Evolutionary conservation across 768 basidiomycete species (phyloP).

Genomic region (Xerocomus potaroensis): DNA sequence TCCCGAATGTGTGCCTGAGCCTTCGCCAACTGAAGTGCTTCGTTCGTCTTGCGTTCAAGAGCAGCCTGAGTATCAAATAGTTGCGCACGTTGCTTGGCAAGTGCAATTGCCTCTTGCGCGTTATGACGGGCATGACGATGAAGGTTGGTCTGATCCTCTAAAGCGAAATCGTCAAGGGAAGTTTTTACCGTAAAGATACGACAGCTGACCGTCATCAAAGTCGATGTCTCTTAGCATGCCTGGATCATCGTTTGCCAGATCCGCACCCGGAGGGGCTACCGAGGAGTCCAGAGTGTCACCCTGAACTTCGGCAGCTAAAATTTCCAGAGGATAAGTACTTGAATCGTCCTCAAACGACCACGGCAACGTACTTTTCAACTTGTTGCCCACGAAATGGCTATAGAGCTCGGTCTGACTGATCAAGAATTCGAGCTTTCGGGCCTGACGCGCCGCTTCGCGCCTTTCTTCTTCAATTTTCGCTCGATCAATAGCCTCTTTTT

Average conservation of each 20-base stretch:
- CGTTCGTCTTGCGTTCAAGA: conserved; percentile 74
- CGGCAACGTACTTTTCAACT: conserved; percentile 71
- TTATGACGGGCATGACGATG: conserved; percentile 82
- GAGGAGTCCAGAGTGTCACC: conserved; percentile 45
- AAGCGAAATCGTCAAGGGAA: conserved; percentile 2
- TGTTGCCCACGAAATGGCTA: conserved; percentile 98
- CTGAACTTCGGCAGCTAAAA: conserved; percentile 70
- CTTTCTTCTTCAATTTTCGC: conserved; percentile 89
- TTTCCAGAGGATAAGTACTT: conserved; percentile 12
- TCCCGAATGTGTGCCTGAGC: conserved; percentile 41
- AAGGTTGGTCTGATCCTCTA: conserved; percentile 86
- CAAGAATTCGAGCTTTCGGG: conserved; percentile 95
- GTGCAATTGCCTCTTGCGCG: conserved; percentile 81
- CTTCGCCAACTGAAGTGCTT: conserved; percentile 67
- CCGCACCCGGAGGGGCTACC: conserved; percentile 51
- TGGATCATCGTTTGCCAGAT: conserved; percentile 52
- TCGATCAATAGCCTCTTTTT: conserved; percentile 89
- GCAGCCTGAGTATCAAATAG: conserved; percentile 86
- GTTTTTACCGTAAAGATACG: not conserved
- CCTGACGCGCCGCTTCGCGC: conserved; percentile 89
- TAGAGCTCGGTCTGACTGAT: conserved; percentile 99
- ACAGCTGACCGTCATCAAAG: conserved; percentile 78
- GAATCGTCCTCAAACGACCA: conserved; percentile 12
- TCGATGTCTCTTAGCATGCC: conserved; percentile 66
- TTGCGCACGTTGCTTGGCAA: conserved; percentile 73